These are phyloP conservation scores for Linaria vulgaris DNA, from an alignment of 257 asterid genomes.

Conservation along the genomic window DNA sequence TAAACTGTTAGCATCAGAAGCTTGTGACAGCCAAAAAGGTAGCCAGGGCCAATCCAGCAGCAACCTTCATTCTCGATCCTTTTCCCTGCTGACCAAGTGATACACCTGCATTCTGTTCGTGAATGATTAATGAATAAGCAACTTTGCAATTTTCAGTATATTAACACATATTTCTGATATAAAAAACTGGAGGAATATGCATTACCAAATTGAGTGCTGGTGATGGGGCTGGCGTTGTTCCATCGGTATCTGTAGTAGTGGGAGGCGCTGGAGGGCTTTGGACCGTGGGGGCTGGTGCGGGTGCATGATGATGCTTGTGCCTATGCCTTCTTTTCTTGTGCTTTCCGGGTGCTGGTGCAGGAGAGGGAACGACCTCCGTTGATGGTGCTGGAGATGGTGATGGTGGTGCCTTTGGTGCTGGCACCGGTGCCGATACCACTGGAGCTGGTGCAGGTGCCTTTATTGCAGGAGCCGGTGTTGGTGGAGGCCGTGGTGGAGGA, in stretches of 20 bases:
- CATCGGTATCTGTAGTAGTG: constrained; percentile 47
- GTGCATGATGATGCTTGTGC: constrained; percentile 67
- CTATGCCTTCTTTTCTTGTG: constrained; percentile 45
- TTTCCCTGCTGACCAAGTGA: constrained; percentile 52
- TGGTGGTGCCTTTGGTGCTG: constrained; percentile 44
- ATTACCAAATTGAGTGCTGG: constrained; percentile 75
- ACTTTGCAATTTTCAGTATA: constrained; percentile 17
- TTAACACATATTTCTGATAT: neutral
- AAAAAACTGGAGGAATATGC: neutral
- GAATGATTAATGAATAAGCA: constrained; percentile 24
- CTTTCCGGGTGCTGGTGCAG: constrained; percentile 59
- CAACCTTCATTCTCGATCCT: constrained; percentile 43
- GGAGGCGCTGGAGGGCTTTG: constrained; percentile 99
- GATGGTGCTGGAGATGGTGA: constrained; percentile 55
- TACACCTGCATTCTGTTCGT: constrained; percentile 62
- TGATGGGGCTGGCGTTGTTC: constrained; percentile 81
- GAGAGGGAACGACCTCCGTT: constrained; percentile 50
- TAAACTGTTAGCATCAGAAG: constrained; percentile 36
- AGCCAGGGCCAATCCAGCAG: constrained; percentile 48
- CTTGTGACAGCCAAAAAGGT: constrained; percentile 45
- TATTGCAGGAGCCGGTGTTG: constrained; percentile 44
- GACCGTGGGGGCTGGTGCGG: constrained; percentile 84
- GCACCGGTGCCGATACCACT: constrained; percentile 47
- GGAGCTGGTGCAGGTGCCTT: constrained; percentile 62
- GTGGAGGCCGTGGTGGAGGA: constrained; percentile 39